phyloP scores from a whole-genome alignment of 2,329 filamentous ascomycete species.

The Verruconis gallopava region DNA sequence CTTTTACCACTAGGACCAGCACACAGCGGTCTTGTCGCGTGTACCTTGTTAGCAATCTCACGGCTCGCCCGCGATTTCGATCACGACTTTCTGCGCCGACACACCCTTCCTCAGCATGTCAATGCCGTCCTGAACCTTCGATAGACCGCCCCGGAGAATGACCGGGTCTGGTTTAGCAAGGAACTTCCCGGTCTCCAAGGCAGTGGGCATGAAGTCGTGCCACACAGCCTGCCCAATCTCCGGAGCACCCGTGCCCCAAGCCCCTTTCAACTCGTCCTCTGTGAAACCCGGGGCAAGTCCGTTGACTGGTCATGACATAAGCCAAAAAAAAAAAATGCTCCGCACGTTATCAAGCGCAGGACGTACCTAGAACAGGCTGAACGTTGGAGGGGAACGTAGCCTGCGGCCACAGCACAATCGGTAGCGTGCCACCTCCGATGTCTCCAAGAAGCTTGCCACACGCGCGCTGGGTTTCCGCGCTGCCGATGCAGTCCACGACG shows the following conservation, averaged over 20 bases:
- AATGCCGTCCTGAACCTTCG: constrained; percentile 24
- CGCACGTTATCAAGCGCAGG: no score
- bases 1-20: no score
- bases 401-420: not conserved
- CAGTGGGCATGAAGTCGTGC: constrained; percentile 20
- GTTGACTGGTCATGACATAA: not conserved
- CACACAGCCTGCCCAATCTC: constrained; percentile 20
- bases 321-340: no score
- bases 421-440: not conserved
- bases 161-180: constrained; percentile 22
- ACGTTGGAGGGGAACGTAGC: not conserved
- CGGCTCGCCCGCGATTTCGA: constrained; percentile 12
- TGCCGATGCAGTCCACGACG: not conserved
- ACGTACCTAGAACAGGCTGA: not conserved
- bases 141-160: constrained; percentile 27
- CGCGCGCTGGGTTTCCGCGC: not conserved
- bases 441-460: not conserved
- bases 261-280: not conserved
- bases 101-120: constrained; percentile 27
- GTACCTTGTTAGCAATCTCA: no score
- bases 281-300: not conserved
- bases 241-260: not conserved
- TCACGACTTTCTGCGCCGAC: constrained; percentile 27
- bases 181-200: constrained; percentile 19
- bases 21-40: no score